Evolutionary conservation across 371 early-diverging fungal species (phyloP), one percentile per base, ranked within the genome.

Genomic region (Funneliformis caledonium): DNA sequence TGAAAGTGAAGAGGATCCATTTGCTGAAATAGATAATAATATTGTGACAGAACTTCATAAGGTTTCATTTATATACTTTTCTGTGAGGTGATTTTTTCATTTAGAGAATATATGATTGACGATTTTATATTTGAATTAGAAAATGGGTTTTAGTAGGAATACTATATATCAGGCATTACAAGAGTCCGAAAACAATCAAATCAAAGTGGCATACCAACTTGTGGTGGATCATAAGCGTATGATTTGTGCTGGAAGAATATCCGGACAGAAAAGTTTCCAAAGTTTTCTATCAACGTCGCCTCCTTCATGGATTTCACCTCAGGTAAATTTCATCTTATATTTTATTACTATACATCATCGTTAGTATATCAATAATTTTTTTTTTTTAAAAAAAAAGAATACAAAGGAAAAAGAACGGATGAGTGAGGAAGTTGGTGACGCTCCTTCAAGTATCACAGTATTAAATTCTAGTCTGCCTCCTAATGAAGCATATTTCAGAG

Each of bases 141-240:
- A 96, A 89, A 94, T 96, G 92, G 93, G 92, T 19, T 94, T 94
- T 84, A 83, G 91, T 45, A 88, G 85, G 67, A 87, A 90, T 43
- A 90, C 90, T 10, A 93, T 97, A 48, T 83, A 91, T 48, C 85
- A 88, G 37, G 94, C 95, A 64, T 83, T 97, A 72, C 87, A 90
- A 19, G 94, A 94, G 82, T 84, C 89, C 9, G 94, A 91, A 70
- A 96, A 96, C 84, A 97, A 96, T 84, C 96, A 95, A 65, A 92
- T 96, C 81, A 96, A 96, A 82, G 97, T 97, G 2, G 96, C 97
- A 6, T 98, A 97, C 84, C 97, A 97, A 83, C 89, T 97, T 72
- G 93, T 96, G 2, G 87, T 94, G 0, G 97, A 97, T 84, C 92
- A 96, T 82, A 88, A 92, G 61, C 89, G 93, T 70, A 89, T 96